Evolutionary conservation across 2,329 filamentous ascomycete species (phyloP).

Genomic region (Penicillium sp.): DNA sequence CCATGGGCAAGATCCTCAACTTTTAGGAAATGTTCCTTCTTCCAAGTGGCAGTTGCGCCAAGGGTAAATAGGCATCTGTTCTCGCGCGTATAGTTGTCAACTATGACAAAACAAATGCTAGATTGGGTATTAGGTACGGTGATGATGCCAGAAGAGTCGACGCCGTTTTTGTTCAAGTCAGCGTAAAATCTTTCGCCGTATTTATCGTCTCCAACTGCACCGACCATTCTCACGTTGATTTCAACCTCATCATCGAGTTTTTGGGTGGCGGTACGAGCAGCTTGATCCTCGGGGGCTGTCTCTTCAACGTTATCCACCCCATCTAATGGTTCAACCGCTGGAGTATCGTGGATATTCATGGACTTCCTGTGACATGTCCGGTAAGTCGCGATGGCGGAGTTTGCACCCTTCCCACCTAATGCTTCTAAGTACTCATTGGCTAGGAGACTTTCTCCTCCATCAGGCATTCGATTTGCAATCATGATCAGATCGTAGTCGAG

Average conservation of each 20-base stretch:
- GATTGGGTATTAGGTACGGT: slow-evolving; percentile 42
- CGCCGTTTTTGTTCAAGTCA: slow-evolving; percentile 41
- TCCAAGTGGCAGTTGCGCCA: slow-evolving; percentile 42
- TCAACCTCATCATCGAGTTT: too few species aligned
- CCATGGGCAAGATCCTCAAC: slow-evolving; percentile 10
- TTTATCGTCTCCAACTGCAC: slow-evolving; percentile 46
- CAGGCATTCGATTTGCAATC: slow-evolving; percentile 6
- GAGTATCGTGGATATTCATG: background rate
- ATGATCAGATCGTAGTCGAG: too few species aligned
- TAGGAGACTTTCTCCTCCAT: slow-evolving; percentile 12
- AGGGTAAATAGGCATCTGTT: slow-evolving; percentile 48
- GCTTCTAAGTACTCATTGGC: background rate
- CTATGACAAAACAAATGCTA: slow-evolving; percentile 47
- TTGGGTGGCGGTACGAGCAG: too few species aligned
- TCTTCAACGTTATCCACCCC: too few species aligned
- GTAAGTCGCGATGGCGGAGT: slow-evolving; percentile 15
- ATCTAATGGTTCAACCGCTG: too few species aligned
- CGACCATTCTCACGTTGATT: slow-evolving; percentile 37
- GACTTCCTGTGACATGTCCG: slow-evolving; percentile 13
- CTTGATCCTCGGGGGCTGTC: too few species aligned
- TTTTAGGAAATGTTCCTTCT: background rate
- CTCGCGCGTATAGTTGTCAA: slow-evolving; percentile 46
- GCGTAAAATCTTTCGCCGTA: slow-evolving; percentile 38
- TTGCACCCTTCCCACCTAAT: slow-evolving; percentile 16
- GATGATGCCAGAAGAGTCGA: slow-evolving; percentile 39